These are phyloP conservation scores for Mariannaea elegans DNA, from an alignment of 2,329 filamentous ascomycete species.

Conservation along the genomic window DNA sequence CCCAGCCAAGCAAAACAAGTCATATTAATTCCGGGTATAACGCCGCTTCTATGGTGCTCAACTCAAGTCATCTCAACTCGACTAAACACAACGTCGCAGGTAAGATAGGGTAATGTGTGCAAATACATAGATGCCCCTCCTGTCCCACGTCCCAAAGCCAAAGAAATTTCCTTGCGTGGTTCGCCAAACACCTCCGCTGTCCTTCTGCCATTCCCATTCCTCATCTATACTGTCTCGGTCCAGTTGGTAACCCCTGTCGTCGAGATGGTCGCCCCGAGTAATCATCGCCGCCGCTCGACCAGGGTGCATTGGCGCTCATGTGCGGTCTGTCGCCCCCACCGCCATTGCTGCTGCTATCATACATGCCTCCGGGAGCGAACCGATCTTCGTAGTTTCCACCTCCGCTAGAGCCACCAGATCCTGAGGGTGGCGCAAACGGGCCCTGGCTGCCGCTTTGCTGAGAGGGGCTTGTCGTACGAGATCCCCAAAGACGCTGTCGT, in stretches of 20 bases:
- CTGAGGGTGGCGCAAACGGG: slow-evolving; percentile 57
- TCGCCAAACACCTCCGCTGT: too few species aligned
- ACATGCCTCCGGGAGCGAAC: slow-evolving; percentile 56
- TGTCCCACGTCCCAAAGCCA: not conserved
- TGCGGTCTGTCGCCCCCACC: slow-evolving; percentile 48
- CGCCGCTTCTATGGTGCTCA: slow-evolving; percentile 36
- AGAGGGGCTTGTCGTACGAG: slow-evolving; percentile 65
- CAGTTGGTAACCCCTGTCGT: slow-evolving; percentile 55
- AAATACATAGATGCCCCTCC: not conserved
- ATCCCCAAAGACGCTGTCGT: slow-evolving; percentile 79
- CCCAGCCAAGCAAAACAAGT: not conserved
- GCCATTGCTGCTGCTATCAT: slow-evolving; percentile 46
- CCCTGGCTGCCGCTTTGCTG: slow-evolving; percentile 45
- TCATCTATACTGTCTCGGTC: slow-evolving; percentile 54
- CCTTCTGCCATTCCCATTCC: not conserved
- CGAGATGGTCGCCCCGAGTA: slow-evolving; percentile 41
- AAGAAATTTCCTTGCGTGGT: not conserved
- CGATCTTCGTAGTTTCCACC: slow-evolving; percentile 54
- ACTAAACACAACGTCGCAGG: slow-evolving; percentile 23
- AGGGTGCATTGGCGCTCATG: slow-evolving; percentile 57
- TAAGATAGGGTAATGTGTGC: not conserved
- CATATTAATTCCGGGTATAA: slow-evolving; percentile 27
- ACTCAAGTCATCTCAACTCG: slow-evolving; percentile 15
- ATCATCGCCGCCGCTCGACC: slow-evolving; percentile 54
- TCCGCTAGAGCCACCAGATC: slow-evolving; percentile 32